Conservation (phyloP, 2,329 filamentous ascomycete species). For the Chaetomiaceae sp. region DNA sequence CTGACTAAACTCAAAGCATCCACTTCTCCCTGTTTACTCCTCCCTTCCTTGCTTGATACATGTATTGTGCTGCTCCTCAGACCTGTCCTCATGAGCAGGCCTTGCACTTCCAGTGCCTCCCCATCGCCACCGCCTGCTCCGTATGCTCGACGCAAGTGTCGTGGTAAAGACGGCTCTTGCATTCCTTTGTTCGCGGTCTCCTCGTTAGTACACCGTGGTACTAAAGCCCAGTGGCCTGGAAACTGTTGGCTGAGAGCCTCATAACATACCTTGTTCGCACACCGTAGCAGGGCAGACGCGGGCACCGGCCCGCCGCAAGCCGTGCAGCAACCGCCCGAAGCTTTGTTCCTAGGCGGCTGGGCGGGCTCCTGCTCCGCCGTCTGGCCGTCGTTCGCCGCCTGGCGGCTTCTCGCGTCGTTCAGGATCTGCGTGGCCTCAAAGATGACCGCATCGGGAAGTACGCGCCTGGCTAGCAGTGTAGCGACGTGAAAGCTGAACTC, state of each 20-base stretch:
- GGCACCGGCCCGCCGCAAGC: conserved; percentile 44
- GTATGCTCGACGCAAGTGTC: conserved; percentile 38
- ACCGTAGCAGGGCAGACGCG: conserved; percentile 43
- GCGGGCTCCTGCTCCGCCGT: conserved; percentile 11
- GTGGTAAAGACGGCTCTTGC: conserved; percentile 43
- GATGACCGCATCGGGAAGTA: conserved; percentile 40
- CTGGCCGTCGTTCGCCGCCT: not conserved
- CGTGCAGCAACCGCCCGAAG: conserved; percentile 36
- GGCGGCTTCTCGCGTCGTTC: conserved; percentile 31
- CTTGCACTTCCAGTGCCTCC: conserved; percentile 24
- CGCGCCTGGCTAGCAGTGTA: conserved; percentile 44
- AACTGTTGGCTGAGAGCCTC: not conserved
- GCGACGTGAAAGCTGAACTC: conserved; percentile 52
- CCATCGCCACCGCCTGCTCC: conserved; percentile 31
- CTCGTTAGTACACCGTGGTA: conserved; percentile 2
- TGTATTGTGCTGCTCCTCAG: not conserved
- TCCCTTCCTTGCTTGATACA: not conserved
- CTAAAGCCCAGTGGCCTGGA: not conserved
- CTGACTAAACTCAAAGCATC: no score
- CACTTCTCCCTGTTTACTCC: not conserved
- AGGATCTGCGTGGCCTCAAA: conserved; percentile 38
- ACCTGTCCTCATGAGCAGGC: conserved; percentile 11
- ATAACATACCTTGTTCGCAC: conserved; percentile 42
- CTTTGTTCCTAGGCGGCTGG: conserved; percentile 35
- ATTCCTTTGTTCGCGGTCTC: conserved; percentile 30